Percentiles rank a stretch among this genome's conserved stretches.
These are phyloP conservation scores for Pseudogymnoascus sp. DNA, from an alignment of 2,329 filamentous ascomycete species.

Conservation along the genomic window DNA sequence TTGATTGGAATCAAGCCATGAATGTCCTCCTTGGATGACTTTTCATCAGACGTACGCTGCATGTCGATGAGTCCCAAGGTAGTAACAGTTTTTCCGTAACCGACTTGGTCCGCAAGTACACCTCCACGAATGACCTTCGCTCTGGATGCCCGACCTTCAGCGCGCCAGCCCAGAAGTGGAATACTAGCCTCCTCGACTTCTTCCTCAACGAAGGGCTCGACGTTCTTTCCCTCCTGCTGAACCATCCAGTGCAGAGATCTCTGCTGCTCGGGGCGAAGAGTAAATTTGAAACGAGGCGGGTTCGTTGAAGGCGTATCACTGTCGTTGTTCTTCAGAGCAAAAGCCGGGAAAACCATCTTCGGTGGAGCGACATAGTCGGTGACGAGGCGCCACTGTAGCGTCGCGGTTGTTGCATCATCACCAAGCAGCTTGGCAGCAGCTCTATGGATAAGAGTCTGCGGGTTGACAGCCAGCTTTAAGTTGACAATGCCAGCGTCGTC, in stretches of 20 bases:
- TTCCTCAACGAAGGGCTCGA: slow-evolving; percentile 38
- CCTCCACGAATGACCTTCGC: slow-evolving; percentile 43
- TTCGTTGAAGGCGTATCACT: slow-evolving; percentile 26
- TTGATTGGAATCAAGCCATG: slow-evolving; percentile 30
- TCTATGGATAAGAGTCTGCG: slow-evolving; percentile 35
- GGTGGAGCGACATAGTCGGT: slow-evolving; percentile 34
- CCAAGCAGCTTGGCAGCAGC: slow-evolving; percentile 29
- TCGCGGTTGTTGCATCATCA: slow-evolving; percentile 7
- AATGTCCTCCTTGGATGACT: background rate
- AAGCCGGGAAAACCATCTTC: slow-evolving; percentile 29
- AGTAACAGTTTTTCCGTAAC: slow-evolving; percentile 58
- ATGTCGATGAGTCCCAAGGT: slow-evolving; percentile 47
- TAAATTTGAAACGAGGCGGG: slow-evolving; percentile 29
- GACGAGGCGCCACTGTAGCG: slow-evolving; percentile 37
- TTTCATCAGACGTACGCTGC: slow-evolving; percentile 6
- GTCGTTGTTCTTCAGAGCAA: slow-evolving; percentile 36
- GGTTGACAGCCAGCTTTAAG: slow-evolving; percentile 34
- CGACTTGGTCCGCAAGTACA: slow-evolving; percentile 54
- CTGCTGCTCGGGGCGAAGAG: slow-evolving; percentile 43
- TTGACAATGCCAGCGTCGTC: slow-evolving; percentile 26
- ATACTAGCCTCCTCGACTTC: slow-evolving; percentile 49
- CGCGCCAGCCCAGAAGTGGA: slow-evolving; percentile 43
- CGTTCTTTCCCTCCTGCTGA: slow-evolving; percentile 42
- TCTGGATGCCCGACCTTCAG: slow-evolving; percentile 42
- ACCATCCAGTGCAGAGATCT: slow-evolving; percentile 52